Evolutionary conservation across 345 rosid species (phyloP).

Genomic region (Trapa bicornis): DNA sequence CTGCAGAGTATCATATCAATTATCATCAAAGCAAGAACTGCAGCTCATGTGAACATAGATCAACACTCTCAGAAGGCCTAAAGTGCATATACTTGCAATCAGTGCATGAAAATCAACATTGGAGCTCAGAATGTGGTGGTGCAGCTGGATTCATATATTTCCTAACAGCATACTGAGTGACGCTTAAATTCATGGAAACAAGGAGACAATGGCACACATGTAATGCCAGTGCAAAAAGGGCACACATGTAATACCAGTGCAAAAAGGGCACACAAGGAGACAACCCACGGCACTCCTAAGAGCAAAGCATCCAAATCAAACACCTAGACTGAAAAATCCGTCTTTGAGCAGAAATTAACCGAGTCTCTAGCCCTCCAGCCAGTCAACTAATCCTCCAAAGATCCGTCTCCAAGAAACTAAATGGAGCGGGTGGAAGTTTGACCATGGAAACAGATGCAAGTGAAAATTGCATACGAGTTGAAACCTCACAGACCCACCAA

Average conservation of each 20-base stretch:
- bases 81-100: background rate
- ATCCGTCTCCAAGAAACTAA: background rate
- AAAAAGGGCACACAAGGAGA: too few species aligned
- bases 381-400: background rate
- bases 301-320: too few species aligned
- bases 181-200: background rate
- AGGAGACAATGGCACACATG: background rate
- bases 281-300: too few species aligned
- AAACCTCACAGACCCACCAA: background rate
- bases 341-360: too few species aligned
- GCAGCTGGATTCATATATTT: background rate
- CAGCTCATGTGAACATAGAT: background rate
- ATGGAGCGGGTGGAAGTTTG: background rate
- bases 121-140: background rate
- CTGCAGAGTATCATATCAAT: too few species aligned
- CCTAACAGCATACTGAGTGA: background rate
- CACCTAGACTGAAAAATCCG: too few species aligned
- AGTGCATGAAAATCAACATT: background rate
- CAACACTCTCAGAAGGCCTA: background rate
- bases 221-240: too few species aligned
- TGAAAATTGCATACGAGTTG: background rate
- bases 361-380: too few species aligned
- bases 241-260: too few species aligned
- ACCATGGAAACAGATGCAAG: background rate
- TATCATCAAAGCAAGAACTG: too few species aligned